A percentile compares a stretch with the other conserved stretches of the same genome.
These are phyloP conservation scores for Fusarium humuli DNA, from an alignment of 2,329 filamentous ascomycete genomes.

Conservation along the genomic window DNA sequence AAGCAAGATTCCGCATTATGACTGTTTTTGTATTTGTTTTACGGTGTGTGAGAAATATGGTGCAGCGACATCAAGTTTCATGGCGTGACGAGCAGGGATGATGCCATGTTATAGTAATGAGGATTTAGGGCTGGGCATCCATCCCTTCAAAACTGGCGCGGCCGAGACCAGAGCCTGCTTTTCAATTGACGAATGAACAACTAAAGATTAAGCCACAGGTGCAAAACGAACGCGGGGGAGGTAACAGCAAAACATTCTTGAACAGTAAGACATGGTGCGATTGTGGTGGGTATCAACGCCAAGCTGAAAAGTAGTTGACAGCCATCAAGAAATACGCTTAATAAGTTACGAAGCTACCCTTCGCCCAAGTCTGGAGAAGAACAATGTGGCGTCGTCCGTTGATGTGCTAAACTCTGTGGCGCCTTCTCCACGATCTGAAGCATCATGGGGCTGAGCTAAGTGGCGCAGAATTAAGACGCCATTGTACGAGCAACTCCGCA, in stretches of 20 bases:
- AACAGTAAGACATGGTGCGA: not conserved
- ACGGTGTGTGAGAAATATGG: not conserved
- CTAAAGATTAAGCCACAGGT: slow-evolving; percentile 1
- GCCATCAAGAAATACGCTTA: not conserved
- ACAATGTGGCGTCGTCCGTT: not conserved
- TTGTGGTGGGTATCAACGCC: not conserved
- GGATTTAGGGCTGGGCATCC: not conserved
- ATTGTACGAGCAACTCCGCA: not conserved
- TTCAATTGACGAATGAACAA: slow-evolving; percentile 1
- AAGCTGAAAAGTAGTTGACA: slow-evolving; percentile 21
- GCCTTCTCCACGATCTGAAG: not conserved
- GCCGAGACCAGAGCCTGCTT: slow-evolving; percentile 7
- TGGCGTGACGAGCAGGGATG: rapidly evolving
- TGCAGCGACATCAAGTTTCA: too few relatives aligned
- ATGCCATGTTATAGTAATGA: not conserved
- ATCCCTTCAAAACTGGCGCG: not conserved
- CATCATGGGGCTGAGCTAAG: not conserved
- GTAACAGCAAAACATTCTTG: not conserved
- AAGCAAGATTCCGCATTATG: slow-evolving; percentile 14
- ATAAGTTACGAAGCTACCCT: too few relatives aligned
- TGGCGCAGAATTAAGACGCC: not conserved
- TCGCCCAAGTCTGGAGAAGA: not conserved
- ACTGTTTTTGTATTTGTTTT: too few relatives aligned
- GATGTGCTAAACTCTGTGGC: not conserved
- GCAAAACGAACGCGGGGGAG: not conserved